Evolutionary conservation across 2,329 filamentous ascomycete species (phyloP).

Genomic region (Neocucurbitaria cava): DNA sequence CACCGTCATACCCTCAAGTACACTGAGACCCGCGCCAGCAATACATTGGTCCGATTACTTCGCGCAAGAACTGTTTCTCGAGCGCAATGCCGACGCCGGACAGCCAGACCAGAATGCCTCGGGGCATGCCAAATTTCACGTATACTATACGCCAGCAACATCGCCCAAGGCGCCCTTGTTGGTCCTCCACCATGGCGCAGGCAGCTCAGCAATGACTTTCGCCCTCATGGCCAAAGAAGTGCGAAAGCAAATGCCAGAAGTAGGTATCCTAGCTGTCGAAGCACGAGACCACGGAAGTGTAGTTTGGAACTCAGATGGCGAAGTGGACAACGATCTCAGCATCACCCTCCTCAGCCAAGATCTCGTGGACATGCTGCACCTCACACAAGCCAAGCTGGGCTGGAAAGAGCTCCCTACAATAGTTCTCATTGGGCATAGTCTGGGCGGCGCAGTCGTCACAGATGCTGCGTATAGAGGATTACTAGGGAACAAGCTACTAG

Average conservation of each 20-base stretch:
- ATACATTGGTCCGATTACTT: slow-evolving; percentile 91
- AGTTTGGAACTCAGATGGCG: slow-evolving; percentile 49
- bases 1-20: slow-evolving; percentile 83
- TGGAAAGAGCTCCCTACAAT: slow-evolving; percentile 78
- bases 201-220: slow-evolving; percentile 92
- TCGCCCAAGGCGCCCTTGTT: slow-evolving; percentile 77
- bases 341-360: slow-evolving; percentile 77
- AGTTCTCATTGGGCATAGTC: slow-evolving; percentile 87
- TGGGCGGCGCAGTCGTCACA: slow-evolving; percentile 90
- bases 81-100: slow-evolving; percentile 41
- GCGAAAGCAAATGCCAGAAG: slow-evolving; percentile 75
- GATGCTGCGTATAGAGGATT: slow-evolving; percentile 74
- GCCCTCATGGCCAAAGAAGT: slow-evolving; percentile 81
- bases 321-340: slow-evolving; percentile 67
- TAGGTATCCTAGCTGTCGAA: slow-evolving; percentile 85
- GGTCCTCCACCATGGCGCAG: slow-evolving; percentile 93
- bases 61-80: slow-evolving; percentile 81
- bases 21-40: slow-evolving; percentile 66
- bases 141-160: slow-evolving; percentile 81
- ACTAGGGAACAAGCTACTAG: slow-evolving; percentile 74
- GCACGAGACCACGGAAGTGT: slow-evolving; percentile 84
- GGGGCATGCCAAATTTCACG: slow-evolving; percentile 72
- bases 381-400: slow-evolving; percentile 70
- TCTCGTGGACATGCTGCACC: slow-evolving; percentile 71
- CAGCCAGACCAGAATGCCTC: slow-evolving; percentile 26